phyloP scores from a whole-genome alignment of 805 yeast genomes.

The Candida maltosa region DNA sequence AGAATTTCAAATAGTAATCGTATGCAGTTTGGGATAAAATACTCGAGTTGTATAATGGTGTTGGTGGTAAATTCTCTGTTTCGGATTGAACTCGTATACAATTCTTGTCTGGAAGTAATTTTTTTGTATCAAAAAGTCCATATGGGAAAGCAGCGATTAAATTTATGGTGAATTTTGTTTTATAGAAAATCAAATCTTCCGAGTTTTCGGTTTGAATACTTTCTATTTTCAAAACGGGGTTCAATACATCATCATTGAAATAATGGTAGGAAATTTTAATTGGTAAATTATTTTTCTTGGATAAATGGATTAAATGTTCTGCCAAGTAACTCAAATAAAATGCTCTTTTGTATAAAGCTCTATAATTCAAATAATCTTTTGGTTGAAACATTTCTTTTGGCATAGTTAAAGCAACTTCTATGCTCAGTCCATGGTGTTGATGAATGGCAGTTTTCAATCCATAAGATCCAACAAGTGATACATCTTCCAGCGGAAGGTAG shows the following conservation, averaged over 20 bases:
- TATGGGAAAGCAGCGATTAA: slow-evolving; percentile 71
- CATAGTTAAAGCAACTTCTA: slow-evolving; percentile 83
- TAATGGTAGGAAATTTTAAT: slow-evolving; percentile 61
- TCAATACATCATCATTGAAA: slow-evolving; percentile 70
- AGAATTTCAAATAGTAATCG: slow-evolving; percentile 67
- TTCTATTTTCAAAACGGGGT: slow-evolving; percentile 69
- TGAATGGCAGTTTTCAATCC: slow-evolving; percentile 80
- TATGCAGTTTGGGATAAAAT: slow-evolving; percentile 66
- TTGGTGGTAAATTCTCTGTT: slow-evolving; percentile 53
- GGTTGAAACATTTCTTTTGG: slow-evolving; percentile 71
- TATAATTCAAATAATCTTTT: slow-evolving; percentile 86
- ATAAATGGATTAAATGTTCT: slow-evolving; percentile 51
- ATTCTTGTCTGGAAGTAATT: slow-evolving; percentile 75
- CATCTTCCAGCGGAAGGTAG: slow-evolving; percentile 65
- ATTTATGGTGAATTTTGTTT: slow-evolving; percentile 69
- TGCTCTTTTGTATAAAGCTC: slow-evolving; percentile 87
- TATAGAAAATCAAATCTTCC: slow-evolving; percentile 53
- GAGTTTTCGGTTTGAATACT: slow-evolving; percentile 48
- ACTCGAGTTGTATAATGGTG: slow-evolving; percentile 85
- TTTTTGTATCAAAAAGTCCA: slow-evolving; percentile 68
- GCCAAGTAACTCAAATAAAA: slow-evolving; percentile 82
- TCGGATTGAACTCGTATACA: slow-evolving; percentile 69
- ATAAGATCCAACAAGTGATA: slow-evolving; percentile 84
- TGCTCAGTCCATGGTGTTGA: slow-evolving; percentile 57
- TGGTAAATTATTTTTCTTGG: slow-evolving; percentile 56